Evolutionary conservation across 129 eudicot genomes (phyloP), one percentile per base, ranked within the genome.

Genomic region (Deinandra increscens): DNA sequence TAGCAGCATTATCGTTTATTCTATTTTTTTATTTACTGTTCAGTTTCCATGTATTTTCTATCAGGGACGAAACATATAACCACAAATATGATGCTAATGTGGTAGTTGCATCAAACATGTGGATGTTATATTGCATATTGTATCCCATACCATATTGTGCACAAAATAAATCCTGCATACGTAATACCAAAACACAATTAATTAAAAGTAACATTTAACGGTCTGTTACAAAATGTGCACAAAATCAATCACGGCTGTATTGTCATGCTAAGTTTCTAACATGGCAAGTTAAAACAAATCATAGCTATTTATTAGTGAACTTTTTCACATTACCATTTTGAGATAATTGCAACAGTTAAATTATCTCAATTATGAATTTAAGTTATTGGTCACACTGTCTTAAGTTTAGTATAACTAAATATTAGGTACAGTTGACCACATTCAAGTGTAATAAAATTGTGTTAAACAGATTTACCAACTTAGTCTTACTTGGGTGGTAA

Each of bases 81-180:
- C 38, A 59, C 17, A 68, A 38, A 41, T 42, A 26, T 26, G n/a
- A 8, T 39, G 39, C 49, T 38, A 18, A 22, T 53, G 77, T 20
- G 46, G 46, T 48, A 15, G 36, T 56, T 29, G 64, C 77, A 66
- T 68, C 75, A 58, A 78, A 86, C 94, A 89, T 74, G 72, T 55
- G 82, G 82, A 73, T 65, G 39, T 86, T 86, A 58, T 91, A 84
- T 58, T 78, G 96, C 91, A 86, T 83, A 66, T 75, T 81, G 70
- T 58, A 84, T 55, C 95, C 87, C 82, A 78, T 69, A 66, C 82
- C 96, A 76, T 83, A 78, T 34, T 80, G 76, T 50, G 79, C n/a
- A n/a, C n/a, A n/a, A 84, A 92, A 92, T 66, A 92, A 76, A 88
- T 82, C 98, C 90, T 88, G 84, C 64, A 78, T 3, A 76, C 29